These are phyloP conservation scores for Epichloe sylvatica DNA, from an alignment of 2,329 filamentous ascomycete genomes.

Conservation along the genomic window DNA sequence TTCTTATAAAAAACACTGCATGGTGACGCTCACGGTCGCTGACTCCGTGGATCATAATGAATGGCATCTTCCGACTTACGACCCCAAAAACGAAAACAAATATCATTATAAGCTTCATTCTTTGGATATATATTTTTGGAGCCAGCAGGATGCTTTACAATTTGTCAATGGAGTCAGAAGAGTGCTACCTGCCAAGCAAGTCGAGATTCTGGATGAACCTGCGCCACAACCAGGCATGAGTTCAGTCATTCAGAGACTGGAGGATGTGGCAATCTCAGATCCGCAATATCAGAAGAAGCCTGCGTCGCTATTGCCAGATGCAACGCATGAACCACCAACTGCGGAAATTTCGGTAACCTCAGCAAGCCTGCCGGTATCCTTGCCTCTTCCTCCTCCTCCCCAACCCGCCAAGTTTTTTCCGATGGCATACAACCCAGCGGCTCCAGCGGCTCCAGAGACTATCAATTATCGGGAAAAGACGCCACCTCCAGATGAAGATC, in stretches of 20 bases:
- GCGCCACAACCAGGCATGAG: constrained; percentile 42
- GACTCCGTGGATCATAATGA: constrained; percentile 39
- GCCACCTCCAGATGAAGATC: constrained; percentile 55
- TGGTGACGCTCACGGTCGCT: constrained; percentile 54
- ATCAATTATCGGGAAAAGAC: constrained; percentile 67
- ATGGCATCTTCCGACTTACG: constrained; percentile 64
- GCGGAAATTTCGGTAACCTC: not conserved
- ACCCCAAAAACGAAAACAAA: constrained; percentile 59
- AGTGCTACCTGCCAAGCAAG: constrained; percentile 45
- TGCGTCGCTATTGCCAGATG: constrained; percentile 8
- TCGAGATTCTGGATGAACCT: constrained; percentile 54
- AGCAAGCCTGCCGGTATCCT: constrained; percentile 9
- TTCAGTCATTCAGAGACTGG: constrained; percentile 58
- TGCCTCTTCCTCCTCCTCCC: constrained; percentile 9
- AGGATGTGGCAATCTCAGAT: constrained; percentile 54
- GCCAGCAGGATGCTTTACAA: constrained; percentile 52
- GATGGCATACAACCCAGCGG: constrained; percentile 67
- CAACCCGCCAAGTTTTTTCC: constrained; percentile 39
- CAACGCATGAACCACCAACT: constrained; percentile 9
- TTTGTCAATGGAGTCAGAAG: constrained; percentile 56
- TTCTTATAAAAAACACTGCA: constrained; percentile 59
- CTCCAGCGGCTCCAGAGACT: constrained; percentile 58
- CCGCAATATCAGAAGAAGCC: constrained; percentile 28
- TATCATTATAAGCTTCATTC: constrained; percentile 68
- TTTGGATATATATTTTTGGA: constrained; percentile 70